Percentiles rank a stretch among this genome's conserved stretches.
Conservation (phyloP, 176 grass and related monocot genomes). For the Ananas comosus region DNA sequence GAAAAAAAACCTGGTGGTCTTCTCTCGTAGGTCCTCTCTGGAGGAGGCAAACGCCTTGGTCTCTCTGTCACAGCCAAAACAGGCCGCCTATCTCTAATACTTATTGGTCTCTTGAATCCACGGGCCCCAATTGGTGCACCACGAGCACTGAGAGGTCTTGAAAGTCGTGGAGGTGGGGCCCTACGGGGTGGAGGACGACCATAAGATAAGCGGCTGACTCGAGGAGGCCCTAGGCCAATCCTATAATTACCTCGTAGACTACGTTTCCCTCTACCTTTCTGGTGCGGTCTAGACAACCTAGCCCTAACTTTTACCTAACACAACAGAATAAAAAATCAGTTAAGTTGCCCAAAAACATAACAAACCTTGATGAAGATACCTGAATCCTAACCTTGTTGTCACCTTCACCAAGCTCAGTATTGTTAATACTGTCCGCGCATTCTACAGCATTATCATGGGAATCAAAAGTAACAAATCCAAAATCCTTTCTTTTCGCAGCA, state of each 20-base stretch:
- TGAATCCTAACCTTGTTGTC: conserved; percentile 51
- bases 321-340: not conserved
- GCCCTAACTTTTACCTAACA: conserved; percentile 77
- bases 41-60: conserved; percentile 53
- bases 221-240: conserved; percentile 41
- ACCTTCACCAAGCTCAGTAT: conserved; percentile 58
- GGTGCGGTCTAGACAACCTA: conserved; percentile 66
- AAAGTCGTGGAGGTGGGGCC: conserved; percentile 25
- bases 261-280: conserved; percentile 70
- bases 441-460: conserved; percentile 77
- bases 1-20: conserved; percentile 41
- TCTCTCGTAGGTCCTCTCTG: conserved; percentile 57
- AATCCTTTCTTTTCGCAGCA: conserved; percentile 89
- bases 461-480: conserved; percentile 97
- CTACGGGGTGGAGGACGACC: conserved; percentile 29
- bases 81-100: conserved; percentile 59
- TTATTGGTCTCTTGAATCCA: conserved; percentile 54
- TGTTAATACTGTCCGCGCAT: conserved; percentile 65
- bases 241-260: conserved; percentile 68
- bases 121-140: conserved; percentile 36
- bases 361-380: conserved; percentile 1
- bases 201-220: conserved; percentile 41
- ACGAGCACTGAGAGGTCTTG: conserved; percentile 29
- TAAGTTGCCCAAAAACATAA: conserved; percentile 2
- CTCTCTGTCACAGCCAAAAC: conserved; percentile 47